Percentiles rank a stretch among this genome's conserved stretches.
Conservation (phyloP, 331 rosid species). For the Phaseolus coccineus region DNA sequence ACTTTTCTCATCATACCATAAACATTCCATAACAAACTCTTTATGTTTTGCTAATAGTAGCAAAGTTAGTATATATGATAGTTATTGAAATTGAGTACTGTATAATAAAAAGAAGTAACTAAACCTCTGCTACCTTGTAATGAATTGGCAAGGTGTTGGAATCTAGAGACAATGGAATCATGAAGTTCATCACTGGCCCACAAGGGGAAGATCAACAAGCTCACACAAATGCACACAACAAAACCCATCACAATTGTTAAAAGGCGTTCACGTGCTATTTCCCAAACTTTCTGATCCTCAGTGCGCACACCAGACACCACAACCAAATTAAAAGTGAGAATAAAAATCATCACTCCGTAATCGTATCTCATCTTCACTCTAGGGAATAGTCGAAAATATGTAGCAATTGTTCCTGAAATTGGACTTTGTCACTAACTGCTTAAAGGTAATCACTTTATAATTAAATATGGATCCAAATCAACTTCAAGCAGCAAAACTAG, state of each 20-base stretch:
- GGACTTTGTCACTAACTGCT: background rate
- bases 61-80: too few species aligned
- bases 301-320: constrained; percentile 73
- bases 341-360: constrained; percentile 72
- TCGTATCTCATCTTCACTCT: constrained; percentile 72
- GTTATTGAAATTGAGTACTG: too few species aligned
- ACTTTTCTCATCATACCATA: too few species aligned
- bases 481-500: too few species aligned
- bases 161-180: constrained; percentile 55
- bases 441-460: background rate
- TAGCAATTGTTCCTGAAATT: constrained; percentile 60
- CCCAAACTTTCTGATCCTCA: constrained; percentile 48
- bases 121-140: constrained; percentile 57
- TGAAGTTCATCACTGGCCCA: constrained; percentile 93
- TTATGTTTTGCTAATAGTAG: too few species aligned
- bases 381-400: constrained; percentile 59
- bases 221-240: constrained; percentile 61
- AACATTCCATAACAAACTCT: too few species aligned
- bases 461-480: too few species aligned
- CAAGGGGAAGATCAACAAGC: constrained; percentile 63
- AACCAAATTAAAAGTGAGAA: constrained; percentile 71
- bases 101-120: too few species aligned
- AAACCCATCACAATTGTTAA: constrained; percentile 69
- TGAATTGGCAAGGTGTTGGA: constrained; percentile 59
- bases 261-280: constrained; percentile 68